phyloP scores from a whole-genome alignment of 179 eudicot species.

The Gypsophila paniculata region DNA sequence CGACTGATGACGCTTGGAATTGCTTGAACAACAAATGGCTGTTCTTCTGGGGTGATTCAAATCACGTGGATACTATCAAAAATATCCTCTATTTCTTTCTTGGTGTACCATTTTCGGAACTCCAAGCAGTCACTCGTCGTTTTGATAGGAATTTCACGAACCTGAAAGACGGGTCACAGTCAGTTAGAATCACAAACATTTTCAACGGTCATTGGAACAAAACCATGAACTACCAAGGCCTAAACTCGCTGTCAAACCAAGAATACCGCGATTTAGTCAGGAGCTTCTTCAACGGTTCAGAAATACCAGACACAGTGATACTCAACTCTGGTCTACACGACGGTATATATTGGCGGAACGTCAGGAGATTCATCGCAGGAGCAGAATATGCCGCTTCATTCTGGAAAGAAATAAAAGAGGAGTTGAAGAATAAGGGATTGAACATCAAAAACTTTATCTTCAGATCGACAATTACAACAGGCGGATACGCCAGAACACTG shows the following conservation, averaged over 20 bases:
- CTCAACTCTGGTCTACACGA: conserved; percentile 91
- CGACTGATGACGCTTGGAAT: conserved; percentile 57
- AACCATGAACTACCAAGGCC: conserved; percentile 61
- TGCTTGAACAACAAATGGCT: conserved; percentile 69
- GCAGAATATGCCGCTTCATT: conserved; percentile 70
- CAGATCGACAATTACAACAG: conserved; percentile 82
- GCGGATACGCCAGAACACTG: conserved; percentile 68
- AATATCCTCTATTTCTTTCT: conserved; percentile 68
- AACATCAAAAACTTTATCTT: conserved; percentile 47
- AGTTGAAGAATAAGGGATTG: conserved; percentile 36
- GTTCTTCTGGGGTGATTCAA: conserved; percentile 96
- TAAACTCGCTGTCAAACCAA: conserved; percentile 54
- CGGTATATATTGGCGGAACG: conserved; percentile 57
- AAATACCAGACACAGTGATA: conserved; percentile 65
- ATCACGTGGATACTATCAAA: conserved; percentile 78
- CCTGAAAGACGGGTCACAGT: conserved; percentile 46
- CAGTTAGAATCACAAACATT: conserved; percentile 66
- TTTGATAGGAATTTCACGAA: conserved; percentile 71
- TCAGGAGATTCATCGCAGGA: conserved; percentile 44
- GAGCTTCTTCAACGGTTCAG: conserved; percentile 49
- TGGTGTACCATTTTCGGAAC: conserved; percentile 35
- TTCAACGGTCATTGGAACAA: conserved; percentile 76
- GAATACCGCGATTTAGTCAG: conserved; percentile 47
- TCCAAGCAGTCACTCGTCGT: conserved; percentile 45
- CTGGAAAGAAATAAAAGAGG: conserved; percentile 55